These are phyloP conservation scores for Rhamnella rubrinervis DNA, from an alignment of 331 rosid species.

Conservation along the genomic window DNA sequence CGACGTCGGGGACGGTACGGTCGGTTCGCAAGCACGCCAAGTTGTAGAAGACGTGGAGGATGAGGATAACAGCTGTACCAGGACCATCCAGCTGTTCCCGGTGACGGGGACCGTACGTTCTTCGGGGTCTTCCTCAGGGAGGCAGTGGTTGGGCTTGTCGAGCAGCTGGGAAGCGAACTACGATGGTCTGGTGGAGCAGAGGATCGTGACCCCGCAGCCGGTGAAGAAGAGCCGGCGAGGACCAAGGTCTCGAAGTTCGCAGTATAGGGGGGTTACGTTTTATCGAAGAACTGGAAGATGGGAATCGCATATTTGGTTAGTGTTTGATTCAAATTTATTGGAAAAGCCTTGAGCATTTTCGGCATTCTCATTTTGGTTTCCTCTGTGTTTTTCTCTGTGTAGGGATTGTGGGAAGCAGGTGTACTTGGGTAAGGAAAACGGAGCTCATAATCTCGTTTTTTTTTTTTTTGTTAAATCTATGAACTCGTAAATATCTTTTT, in stretches of 20 bases:
- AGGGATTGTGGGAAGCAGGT: conserved; percentile 97
- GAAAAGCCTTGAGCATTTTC: not conserved
- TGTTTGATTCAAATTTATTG: conserved; percentile 1
- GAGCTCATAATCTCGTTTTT: conserved; percentile 6
- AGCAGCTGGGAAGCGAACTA: conserved; percentile 30
- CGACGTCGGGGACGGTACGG: not conserved
- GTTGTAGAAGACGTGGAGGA: conserved; percentile 6
- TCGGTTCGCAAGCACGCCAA: too few relatives aligned
- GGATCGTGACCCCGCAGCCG: conserved; percentile 33
- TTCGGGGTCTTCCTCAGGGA: conserved; percentile 30
- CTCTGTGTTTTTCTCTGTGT: conserved; percentile 14
- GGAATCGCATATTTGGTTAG: conserved; percentile 98
- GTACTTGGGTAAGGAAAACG: conserved; percentile 68
- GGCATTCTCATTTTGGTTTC: not conserved
- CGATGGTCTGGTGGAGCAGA: conserved; percentile 36
- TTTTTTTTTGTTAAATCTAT: not conserved
- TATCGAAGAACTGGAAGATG: conserved; percentile 92
- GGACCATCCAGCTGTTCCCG: conserved; percentile 70
- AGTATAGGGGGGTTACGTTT: conserved; percentile 92
- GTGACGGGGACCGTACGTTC: conserved; percentile 10
- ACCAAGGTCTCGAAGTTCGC: conserved; percentile 88
- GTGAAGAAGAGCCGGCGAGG: conserved; percentile 87
- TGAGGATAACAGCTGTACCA: not conserved
- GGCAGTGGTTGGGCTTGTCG: conserved; percentile 44
- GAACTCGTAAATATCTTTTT: not conserved